phyloP scores from a whole-genome alignment of 2,329 filamentous ascomycete species.

The Fusarium decemcellulare region DNA sequence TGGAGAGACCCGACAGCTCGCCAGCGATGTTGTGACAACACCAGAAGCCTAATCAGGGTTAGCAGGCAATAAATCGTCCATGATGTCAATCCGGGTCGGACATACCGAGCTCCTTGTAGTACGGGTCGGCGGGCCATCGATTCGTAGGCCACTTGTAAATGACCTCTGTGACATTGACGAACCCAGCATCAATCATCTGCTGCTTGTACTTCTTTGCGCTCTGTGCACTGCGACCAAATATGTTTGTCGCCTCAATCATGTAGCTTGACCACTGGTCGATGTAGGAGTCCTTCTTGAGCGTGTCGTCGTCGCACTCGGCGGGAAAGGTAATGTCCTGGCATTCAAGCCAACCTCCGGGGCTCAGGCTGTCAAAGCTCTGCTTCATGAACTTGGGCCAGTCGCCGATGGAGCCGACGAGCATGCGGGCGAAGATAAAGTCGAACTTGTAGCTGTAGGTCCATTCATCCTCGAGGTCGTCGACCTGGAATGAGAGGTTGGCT shows the following conservation, averaged over 20 bases:
- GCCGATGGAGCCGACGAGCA: conserved; percentile 54
- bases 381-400: conserved; percentile 54
- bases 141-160: conserved; percentile 66
- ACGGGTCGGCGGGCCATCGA: conserved; percentile 65
- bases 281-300: conserved; percentile 47
- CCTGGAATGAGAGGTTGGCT: conserved; percentile 63
- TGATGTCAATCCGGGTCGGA: neutral
- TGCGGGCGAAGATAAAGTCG: conserved; percentile 59
- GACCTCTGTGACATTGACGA: conserved; percentile 64
- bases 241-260: conserved; percentile 49
- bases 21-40: conserved; percentile 51
- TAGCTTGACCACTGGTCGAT: conserved; percentile 47
- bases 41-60: conserved; percentile 58
- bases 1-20: conserved; percentile 54
- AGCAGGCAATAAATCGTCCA: neutral
- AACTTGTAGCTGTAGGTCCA: conserved; percentile 57
- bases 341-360: conserved; percentile 61
- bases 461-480: conserved; percentile 59
- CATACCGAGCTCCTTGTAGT: conserved; percentile 65
- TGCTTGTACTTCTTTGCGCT: conserved; percentile 49
- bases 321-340: conserved; percentile 59
- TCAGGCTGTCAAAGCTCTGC: conserved; percentile 54
- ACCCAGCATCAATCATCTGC: conserved; percentile 66
- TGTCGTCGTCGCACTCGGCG: conserved; percentile 59
- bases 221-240: conserved; percentile 50